These are phyloP conservation scores for Cryomyces minteri DNA, from an alignment of 495 filamentous ascomycete species.

Conservation along the genomic window DNA sequence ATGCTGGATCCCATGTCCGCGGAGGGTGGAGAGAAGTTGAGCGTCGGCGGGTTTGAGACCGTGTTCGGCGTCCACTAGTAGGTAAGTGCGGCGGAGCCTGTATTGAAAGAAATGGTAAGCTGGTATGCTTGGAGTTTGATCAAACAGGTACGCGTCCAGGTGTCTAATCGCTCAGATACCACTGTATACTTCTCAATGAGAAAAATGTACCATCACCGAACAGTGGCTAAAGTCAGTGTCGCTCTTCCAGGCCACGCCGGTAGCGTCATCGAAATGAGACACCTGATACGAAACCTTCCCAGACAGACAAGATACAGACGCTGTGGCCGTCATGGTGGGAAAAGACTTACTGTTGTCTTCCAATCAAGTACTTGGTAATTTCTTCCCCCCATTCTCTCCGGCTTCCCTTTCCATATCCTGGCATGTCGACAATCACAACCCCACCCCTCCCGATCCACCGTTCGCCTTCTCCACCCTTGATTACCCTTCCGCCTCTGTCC, in stretches of 20 bases:
- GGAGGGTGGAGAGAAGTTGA: slow-evolving; percentile 44
- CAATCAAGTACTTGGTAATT: slow-evolving; percentile 65
- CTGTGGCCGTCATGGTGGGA: not conserved
- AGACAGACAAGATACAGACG: not conserved
- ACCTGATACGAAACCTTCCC: too few relatives aligned
- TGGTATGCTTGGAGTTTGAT: not conserved
- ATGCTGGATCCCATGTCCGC: slow-evolving; percentile 43
- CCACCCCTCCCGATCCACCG: slow-evolving; percentile 22
- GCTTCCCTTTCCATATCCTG: slow-evolving; percentile 75
- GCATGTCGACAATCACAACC: slow-evolving; percentile 70
- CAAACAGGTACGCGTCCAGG: too few relatives aligned
- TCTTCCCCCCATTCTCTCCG: slow-evolving; percentile 64
- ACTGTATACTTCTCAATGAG: too few relatives aligned
- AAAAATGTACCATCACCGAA: not conserved
- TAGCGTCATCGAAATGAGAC: too few relatives aligned
- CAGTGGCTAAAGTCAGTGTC: not conserved
- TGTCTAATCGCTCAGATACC: too few relatives aligned
- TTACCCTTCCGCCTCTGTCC: slow-evolving; percentile 5
- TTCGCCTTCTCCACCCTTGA: slow-evolving; percentile 1
- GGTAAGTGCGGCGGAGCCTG: slow-evolving; percentile 52
- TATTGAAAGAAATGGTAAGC: not conserved
- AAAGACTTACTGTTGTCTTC: slow-evolving; percentile 40
- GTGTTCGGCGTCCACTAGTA: slow-evolving; percentile 65
- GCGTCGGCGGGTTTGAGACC: slow-evolving; percentile 62
- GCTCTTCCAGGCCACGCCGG: too few relatives aligned